Base-by-base conservation (phyloP, 148 eudicot genomes). In the Cornus florida region DNA sequence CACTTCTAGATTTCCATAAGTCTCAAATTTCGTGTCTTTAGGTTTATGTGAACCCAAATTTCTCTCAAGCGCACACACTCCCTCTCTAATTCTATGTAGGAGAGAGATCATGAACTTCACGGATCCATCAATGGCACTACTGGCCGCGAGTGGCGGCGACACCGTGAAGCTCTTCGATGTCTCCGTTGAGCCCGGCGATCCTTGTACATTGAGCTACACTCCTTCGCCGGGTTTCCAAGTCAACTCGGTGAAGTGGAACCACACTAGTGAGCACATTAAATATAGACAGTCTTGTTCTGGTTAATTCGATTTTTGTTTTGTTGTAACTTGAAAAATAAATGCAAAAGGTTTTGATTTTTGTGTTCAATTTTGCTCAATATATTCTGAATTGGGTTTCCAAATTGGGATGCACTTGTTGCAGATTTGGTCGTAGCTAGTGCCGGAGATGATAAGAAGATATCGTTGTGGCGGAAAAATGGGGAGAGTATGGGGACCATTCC, bases 391-490 rank as follows among this genome's bases (percentile, higher is more conserved):
- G 20, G 68, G 10, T 74, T 70, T 64, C 2, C 48, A 65, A 48
- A 43, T 66, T 57, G 53, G 8, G 48, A 39, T 23, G 75, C 11
- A 32, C 22, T 32, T 81, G 70, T 53, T 69, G 67, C 79, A 95
- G 99, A 95, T 95, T 89, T 95, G 93, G 98, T 95, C 69, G 89
- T 95, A 87, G 97, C 99, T 39, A 95, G 97, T 83, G 99, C 93
- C 6, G 99, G 99, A 23, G 97, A 95, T 17, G 97, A 95, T 79
- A 88, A 89, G 77, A 90, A 84, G 89, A 91, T 95, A 70, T 86
- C 93, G 10, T 74, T 95, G 46, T 92, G 97, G 97, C 90, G 91
- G 75, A 89, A 88, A 68, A 92, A 88, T 82, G 99, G 99, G 59
- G 92, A 92, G 73, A 83, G 86, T 73, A 72, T 95, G 93, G 94